These are phyloP conservation scores for Stellera chamaejasme DNA, from an alignment of 345 rosid genomes.

Conservation along the genomic window DNA sequence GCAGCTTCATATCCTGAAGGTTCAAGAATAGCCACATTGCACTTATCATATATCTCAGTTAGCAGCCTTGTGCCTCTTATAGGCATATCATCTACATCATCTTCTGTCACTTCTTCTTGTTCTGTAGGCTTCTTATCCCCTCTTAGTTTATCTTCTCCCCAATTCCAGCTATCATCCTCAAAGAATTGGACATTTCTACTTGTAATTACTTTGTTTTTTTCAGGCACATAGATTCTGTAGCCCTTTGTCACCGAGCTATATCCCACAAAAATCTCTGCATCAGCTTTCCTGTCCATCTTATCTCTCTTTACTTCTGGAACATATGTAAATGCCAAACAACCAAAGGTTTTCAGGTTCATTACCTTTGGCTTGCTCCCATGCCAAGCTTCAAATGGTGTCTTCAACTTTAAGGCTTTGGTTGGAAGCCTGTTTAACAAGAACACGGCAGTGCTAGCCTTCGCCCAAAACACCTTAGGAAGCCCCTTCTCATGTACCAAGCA, in stretches of 20 bases:
- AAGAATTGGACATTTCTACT: not conserved
- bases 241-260: not conserved
- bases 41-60: not conserved
- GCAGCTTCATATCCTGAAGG: too few relatives aligned
- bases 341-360: slow-evolving; percentile 5
- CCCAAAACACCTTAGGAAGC: not conserved
- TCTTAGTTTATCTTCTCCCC: not conserved
- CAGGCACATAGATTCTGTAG: not conserved
- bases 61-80: not conserved
- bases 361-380: too few relatives aligned
- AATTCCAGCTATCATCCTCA: not conserved
- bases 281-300: not conserved
- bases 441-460: not conserved
- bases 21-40: not conserved
- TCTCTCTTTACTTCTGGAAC: not conserved
- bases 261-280: not conserved
- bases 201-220: not conserved
- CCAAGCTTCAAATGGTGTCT: slow-evolving; percentile 3
- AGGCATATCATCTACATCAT: not conserved
- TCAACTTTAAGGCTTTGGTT: not conserved
- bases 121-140: not conserved
- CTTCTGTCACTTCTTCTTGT: not conserved
- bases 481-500: not conserved
- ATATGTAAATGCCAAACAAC: slow-evolving; percentile 2
- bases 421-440: slow-evolving; percentile 8